Percentiles rank a stretch among this genome's conserved stretches.
These are phyloP conservation scores for Thraustochytrium sp. DNA, from an alignment of 352 stramenopile genomes.

Conservation along the genomic window DNA sequence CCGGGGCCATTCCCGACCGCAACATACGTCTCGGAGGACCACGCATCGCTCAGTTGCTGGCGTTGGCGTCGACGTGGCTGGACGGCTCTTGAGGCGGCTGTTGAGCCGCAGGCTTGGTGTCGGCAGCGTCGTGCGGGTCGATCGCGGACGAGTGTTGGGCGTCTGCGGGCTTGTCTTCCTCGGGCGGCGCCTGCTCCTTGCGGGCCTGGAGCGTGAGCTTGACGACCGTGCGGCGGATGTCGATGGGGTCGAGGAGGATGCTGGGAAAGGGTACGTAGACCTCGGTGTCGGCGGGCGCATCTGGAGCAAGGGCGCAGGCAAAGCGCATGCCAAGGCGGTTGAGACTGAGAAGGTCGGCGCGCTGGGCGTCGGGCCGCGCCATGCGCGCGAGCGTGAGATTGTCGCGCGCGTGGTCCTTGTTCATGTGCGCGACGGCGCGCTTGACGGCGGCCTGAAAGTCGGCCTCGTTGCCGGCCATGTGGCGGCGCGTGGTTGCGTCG, in stretches of 20 bases:
- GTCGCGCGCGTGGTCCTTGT: constrained; percentile 32
- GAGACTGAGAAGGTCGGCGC: background rate
- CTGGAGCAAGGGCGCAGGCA: background rate
- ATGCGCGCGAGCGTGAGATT: constrained; percentile 1
- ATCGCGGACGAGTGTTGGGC: too few species aligned
- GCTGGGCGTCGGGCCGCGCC: background rate
- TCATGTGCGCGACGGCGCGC: constrained; percentile 18
- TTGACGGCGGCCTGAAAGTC: background rate
- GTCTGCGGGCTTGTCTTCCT: background rate
- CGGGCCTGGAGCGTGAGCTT: constrained; percentile 27
- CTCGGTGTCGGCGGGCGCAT: background rate
- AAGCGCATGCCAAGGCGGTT: constrained; percentile 4
- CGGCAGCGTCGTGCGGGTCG: too few species aligned
- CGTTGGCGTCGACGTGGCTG: too few species aligned
- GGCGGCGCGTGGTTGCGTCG: background rate
- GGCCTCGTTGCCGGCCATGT: background rate
- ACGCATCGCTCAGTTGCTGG: too few species aligned
- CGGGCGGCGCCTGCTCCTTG: background rate
- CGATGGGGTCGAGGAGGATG: background rate
- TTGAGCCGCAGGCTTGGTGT: too few species aligned
- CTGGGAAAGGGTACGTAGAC: background rate
- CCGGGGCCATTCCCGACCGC: too few species aligned
- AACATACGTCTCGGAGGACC: too few species aligned
- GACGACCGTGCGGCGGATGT: constrained; percentile 8
- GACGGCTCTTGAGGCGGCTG: too few species aligned